Evolutionary conservation across 768 basidiomycete species (phyloP), one percentile per base, ranked within the genome.

Genomic region (Crassisporium funariophilum): DNA sequence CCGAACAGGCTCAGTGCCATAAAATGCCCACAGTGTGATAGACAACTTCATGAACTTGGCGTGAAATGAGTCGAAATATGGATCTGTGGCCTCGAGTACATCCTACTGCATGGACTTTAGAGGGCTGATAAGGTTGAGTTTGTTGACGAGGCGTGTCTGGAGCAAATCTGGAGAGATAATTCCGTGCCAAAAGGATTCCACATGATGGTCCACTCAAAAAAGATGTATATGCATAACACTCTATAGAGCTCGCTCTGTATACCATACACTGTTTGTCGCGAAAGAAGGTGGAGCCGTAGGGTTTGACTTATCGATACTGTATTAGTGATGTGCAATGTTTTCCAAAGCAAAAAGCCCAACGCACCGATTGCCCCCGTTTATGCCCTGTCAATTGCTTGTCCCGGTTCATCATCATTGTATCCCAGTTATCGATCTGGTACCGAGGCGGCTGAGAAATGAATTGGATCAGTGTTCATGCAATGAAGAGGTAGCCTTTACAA

Each of bases 321-420:
- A 39, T 15, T 23, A n/a, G 6, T 54, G 9, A 25, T 36, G 21
- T 35, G 19, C 7, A 15, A 4, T 20, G 21, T 16, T 20, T 31
- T 16, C 50, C 19, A 23, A 19, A 15, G 46, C 36, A 15, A 23
- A 16, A 31, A n/a, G 10, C 21, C n/a, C 17, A 4, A 59, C 91
- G 59, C 64, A 95, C 95, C 63, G 78, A 77, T 65, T 98, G 95
- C 44, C 92, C 92, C 54, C 95, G 81, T 58, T 70, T 59, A 62
- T 89, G 88, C 10, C 95, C 95, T 2, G 94, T 97, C 61, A 98
- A 66, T 53, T 89, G 77, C 61, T 79, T 76, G 72, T 98, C 95
- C 46, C 95, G 77, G 60, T 84, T 81, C 86, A 98, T 92, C 92
- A 98, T 91, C 88, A 90, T 91, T 43, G 88, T 79, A 52, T 98